A percentile compares a stretch with the other conserved stretches of the same genome.
Evolutionary conservation across 306 rosid species (phyloP).

Genomic region (Gastrolobium villosum): DNA sequence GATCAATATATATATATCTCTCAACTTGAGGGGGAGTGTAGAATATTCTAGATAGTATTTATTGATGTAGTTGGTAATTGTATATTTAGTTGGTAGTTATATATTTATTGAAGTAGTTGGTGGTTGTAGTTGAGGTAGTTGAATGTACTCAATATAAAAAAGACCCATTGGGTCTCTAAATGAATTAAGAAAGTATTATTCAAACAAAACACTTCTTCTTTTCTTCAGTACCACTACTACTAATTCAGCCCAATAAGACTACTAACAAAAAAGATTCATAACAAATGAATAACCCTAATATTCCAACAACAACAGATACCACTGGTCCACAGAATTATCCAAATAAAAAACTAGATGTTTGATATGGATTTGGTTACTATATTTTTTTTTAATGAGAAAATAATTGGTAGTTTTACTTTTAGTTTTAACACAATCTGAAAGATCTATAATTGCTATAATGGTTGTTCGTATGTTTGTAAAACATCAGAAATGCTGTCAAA

Average conservation of each 20-base stretch:
- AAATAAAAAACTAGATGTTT: slow-evolving; percentile 24
- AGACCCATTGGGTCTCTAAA: too few species aligned
- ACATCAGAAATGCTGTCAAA: slow-evolving; percentile 14
- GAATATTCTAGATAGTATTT: too few species aligned
- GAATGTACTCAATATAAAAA: too few species aligned
- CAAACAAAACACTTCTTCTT: too few species aligned
- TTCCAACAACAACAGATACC: slow-evolving; percentile 2
- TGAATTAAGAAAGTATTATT: too few species aligned
- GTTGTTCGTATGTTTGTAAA: slow-evolving; percentile 14
- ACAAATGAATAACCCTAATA: neutral
- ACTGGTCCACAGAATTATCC: neutral
- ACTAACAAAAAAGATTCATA: neutral
- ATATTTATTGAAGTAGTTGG: too few species aligned
- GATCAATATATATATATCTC: too few species aligned
- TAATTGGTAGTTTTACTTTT: neutral
- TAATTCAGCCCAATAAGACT: neutral
- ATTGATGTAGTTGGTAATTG: too few species aligned
- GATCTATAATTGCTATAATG: neutral
- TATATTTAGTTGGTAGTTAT: too few species aligned
- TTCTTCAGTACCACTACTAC: slow-evolving; percentile 5
- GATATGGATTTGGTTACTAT: neutral
- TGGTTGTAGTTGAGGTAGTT: too few species aligned
- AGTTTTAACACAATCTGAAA: neutral
- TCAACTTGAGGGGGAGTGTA: too few species aligned
- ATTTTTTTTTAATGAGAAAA: slow-evolving; percentile 1